Base-by-base conservation (phyloP, 2,329 filamentous ascomycete genomes). In the Colletotrichum sansevieriae region DNA sequence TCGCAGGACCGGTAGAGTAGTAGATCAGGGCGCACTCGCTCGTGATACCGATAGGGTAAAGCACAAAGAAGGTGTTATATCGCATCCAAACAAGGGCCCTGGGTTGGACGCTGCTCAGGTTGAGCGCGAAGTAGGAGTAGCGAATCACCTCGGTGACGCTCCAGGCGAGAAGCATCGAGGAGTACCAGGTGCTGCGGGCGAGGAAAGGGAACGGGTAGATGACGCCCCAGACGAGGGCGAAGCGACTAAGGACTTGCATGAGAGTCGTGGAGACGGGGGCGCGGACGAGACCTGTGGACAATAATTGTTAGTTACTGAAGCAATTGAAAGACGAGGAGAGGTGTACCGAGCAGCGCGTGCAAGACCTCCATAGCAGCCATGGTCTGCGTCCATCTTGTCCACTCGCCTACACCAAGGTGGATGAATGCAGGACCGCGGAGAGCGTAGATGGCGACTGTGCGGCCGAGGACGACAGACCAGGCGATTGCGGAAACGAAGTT, bases 21-120 rank as follows among this genome's bases (percentile, higher is more conserved):
- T 90, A 93, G 60, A 98, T 90, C 75, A 98, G 86, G 80, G 87
- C 89, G 75, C 92, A 93, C 85, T 99, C 96, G 81, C 92, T 96
- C 46, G 87, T 85, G 76, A 98, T 98, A 47, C 96, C 96, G 68
- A 98, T 78, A 1, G 96, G 96, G 81, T 99, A 99, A 22, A 99
- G 87, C 43, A 98, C 83, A 75, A 93, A 94, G 82, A 99, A 99
- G 8, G 93, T 94, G 79, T 97, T 97, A 81, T 98, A 95, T 74
- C 94, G 86, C 80, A 97, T 83, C 92, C 94, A 97, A 43, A 89
- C 89, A 77, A 97, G 86, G 68, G 85, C 83, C 0, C 75, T 78
- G 0, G 94, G 93, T 35, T 92, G 88, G 68, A 81, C 77, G 33
- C 88, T 85, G 71, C 84, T 82, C 37, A 96, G 87, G 74, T 89